Base-by-base conservation (phyloP, 345 rosid genomes). In the Reutealis trisperma region DNA sequence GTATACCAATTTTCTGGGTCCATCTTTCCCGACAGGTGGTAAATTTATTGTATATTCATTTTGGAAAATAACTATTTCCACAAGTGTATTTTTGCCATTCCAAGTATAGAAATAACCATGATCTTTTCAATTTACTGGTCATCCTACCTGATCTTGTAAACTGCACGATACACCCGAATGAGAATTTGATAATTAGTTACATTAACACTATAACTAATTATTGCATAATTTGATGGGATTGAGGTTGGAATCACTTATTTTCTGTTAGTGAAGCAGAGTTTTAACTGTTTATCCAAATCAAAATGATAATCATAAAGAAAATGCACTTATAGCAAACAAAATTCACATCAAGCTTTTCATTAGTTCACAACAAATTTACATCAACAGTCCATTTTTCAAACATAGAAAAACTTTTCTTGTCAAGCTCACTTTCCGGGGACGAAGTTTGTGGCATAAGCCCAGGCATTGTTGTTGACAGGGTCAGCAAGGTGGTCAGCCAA, bases 401-500 rank as follows among this genome's bases (percentile, higher is more conserved):
- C 63, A 54, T 6, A 49, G 8, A 8, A 11, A 62, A 70, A n/a
- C 3, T 10, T 16, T 8, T 4, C 60, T 13, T 51, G 25, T 22
- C 7, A 19, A 63, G 18, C 78, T 91, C 88, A 89, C 81, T 93
- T 94, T 80, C 98, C 97, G 74, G 95, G 97, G 65, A 87, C 94
- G 68, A 89, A 93, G 96, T 91, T 93, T 70, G 94, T 93, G 81
- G 95, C 95, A 8, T 81, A 92, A 12, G 97, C 89, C 97, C 97
- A 92, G 52, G 97, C 97, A 37, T 92, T 92, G 97, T 92, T 93
- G 88, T 84, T 91, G 52, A 91, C 97, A 0, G 96, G 96, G 74
- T 91, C 97, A 6, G 92, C 91, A 72, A 93, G 86, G 81, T 91
- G 98, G 84, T 91, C 96, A 0, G 96, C 93, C 63, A 93, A 80